Evolutionary conservation across 805 yeast species (phyloP).

Genomic region (Candida endomychidarum): DNA sequence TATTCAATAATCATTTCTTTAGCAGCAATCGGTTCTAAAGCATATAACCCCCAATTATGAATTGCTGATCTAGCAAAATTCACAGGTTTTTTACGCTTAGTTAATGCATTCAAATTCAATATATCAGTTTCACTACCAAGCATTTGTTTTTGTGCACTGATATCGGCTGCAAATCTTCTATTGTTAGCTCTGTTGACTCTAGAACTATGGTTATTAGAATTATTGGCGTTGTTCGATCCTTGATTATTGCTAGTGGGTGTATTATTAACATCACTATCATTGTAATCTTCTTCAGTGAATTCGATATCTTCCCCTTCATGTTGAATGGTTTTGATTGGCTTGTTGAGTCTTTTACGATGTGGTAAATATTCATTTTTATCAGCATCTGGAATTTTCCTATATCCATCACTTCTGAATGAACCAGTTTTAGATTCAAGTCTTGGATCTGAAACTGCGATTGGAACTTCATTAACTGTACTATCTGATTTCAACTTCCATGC

Average conservation of each 20-base stretch:
- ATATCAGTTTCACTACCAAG: conserved; percentile 82
- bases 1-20: conserved; percentile 97
- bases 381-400: conserved; percentile 67
- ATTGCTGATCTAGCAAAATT: conserved; percentile 97
- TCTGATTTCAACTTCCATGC: conserved; percentile 55
- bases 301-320: conserved; percentile 52
- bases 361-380: conserved; percentile 76
- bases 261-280: conserved; percentile 21
- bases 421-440: conserved; percentile 49
- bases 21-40: conserved; percentile 92
- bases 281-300: conserved; percentile 7
- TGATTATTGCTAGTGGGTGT: conserved; percentile 53
- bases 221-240: conserved; percentile 14
- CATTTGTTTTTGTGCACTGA: conserved; percentile 73
- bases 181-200: conserved; percentile 84
- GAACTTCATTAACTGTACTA: conserved; percentile 27
- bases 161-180: conserved; percentile 86
- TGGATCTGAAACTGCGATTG: conserved; percentile 27
- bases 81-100: conserved; percentile 88
- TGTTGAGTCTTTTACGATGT: conserved; percentile 68
- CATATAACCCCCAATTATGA: conserved; percentile 98
- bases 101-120: conserved; percentile 79
- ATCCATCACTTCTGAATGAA: conserved; percentile 72
- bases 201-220: conserved; percentile 54
- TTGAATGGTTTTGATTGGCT: conserved; percentile 74